phyloP scores from a whole-genome alignment of 371 early-diverging fungal genomes.

The Syncephalastrum sp. region DNA sequence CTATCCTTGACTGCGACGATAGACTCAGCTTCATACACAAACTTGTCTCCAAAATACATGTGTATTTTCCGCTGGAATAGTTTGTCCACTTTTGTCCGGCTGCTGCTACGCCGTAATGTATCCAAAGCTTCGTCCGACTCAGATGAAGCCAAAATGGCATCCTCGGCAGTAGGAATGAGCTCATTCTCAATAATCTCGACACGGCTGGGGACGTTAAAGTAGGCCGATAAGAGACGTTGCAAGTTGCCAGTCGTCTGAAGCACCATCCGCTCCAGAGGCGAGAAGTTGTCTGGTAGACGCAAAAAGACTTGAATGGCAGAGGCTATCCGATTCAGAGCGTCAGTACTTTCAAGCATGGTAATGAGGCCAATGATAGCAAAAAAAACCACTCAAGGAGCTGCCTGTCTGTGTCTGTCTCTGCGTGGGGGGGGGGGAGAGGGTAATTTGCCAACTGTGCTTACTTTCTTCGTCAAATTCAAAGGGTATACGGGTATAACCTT shows the following conservation, averaged over 20 bases:
- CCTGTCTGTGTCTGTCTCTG: too few species aligned
- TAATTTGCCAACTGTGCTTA: constrained; percentile 7
- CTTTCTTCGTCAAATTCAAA: constrained; percentile 46
- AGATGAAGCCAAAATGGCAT: not conserved
- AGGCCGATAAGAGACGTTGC: constrained; percentile 43
- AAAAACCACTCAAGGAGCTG: too few species aligned
- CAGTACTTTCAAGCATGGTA: too few species aligned
- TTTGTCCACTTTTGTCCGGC: constrained; percentile 8
- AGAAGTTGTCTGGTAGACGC: constrained; percentile 34
- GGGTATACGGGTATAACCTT: constrained; percentile 28
- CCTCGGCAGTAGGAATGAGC: constrained; percentile 5
- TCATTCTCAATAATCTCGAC: constrained; percentile 39
- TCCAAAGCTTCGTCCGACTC: not conserved
- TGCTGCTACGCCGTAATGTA: too few species aligned
- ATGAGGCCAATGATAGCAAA: too few species aligned
- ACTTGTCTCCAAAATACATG: constrained; percentile 41
- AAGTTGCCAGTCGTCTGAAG: constrained; percentile 45
- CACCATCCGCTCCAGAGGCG: constrained; percentile 44
- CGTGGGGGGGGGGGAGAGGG: too few species aligned
- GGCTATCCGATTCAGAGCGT: constrained; percentile 14
- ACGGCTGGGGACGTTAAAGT: constrained; percentile 44
- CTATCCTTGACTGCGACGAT: constrained; percentile 37
- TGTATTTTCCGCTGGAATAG: constrained; percentile 38
- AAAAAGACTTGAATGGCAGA: constrained; percentile 43
- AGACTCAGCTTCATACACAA: constrained; percentile 44